Evolutionary conservation across 192 early-diverging fungal genomes (phyloP).

Genomic region (Coemansia sp.): DNA sequence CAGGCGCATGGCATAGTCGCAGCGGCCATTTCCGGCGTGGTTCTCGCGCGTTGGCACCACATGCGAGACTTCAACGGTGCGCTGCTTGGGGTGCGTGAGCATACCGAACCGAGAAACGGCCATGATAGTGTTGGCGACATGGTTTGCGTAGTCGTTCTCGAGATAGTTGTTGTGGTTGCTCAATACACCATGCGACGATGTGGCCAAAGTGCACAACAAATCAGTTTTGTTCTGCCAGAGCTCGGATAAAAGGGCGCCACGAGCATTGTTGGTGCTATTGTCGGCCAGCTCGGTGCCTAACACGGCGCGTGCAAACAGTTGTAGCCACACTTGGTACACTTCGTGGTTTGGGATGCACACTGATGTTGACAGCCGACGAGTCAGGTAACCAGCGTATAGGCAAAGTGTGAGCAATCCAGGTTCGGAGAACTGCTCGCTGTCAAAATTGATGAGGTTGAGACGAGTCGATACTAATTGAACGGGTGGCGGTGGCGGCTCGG

Average conservation of each 20-base stretch:
- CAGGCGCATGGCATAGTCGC: constrained; percentile 19
- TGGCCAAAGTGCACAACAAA: constrained; percentile 19
- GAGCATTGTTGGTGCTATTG: constrained; percentile 21
- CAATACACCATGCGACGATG: constrained; percentile 27
- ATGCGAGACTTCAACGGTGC: background rate
- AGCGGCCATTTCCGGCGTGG: constrained; percentile 6
- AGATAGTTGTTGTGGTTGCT: constrained; percentile 40
- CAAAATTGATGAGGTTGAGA: constrained; percentile 13
- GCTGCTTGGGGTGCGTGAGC: constrained; percentile 8
- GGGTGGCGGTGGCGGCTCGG: background rate
- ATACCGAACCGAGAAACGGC: constrained; percentile 31
- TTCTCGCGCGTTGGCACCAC: constrained; percentile 10
- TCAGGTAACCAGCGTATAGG: constrained; percentile 27
- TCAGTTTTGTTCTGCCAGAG: constrained; percentile 25
- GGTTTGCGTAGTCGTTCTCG: constrained; percentile 44
- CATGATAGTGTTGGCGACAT: constrained; percentile 36
- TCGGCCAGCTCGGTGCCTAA: constrained; percentile 22
- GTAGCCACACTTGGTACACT: constrained; percentile 23
- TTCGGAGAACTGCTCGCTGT: constrained; percentile 23
- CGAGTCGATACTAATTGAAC: constrained; percentile 8
- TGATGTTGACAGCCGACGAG: constrained; percentile 7
- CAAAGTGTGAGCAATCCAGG: constrained; percentile 21
- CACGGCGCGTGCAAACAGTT: constrained; percentile 28
- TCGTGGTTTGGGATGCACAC: constrained; percentile 39
- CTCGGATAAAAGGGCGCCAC: constrained; percentile 20